Evolutionary conservation across 345 rosid genomes (phyloP).

Genomic region (Raphanus sativus): DNA sequence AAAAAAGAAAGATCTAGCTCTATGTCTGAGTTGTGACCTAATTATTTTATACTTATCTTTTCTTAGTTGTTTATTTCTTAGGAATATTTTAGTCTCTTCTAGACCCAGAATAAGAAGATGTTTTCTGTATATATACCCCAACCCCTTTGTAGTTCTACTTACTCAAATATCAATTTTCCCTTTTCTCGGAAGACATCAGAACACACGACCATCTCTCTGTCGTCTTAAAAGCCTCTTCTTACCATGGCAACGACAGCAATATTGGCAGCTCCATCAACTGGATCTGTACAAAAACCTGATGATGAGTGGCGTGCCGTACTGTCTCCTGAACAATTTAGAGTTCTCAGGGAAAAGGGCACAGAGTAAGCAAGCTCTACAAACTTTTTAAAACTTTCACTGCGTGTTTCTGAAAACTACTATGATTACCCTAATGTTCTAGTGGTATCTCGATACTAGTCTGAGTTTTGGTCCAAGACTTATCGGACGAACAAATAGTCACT

Average conservation of each 20-base stretch:
- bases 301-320: slow-evolving; percentile 84
- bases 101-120: not conserved
- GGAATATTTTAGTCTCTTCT: not conserved
- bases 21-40: not conserved
- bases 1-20: not conserved
- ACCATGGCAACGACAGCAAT: not conserved
- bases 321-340: slow-evolving; percentile 76
- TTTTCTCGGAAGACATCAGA: not conserved
- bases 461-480: not conserved
- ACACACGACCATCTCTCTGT: not conserved
- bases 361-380: slow-evolving; percentile 48
- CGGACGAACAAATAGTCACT: not conserved
- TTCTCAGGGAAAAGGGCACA: slow-evolving; percentile 75
- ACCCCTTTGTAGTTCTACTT: not conserved
- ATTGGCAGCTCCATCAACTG: slow-evolving; percentile 38
- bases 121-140: not conserved
- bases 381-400: not conserved
- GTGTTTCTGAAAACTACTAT: not conserved
- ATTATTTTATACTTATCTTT: not conserved
- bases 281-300: slow-evolving; percentile 56
- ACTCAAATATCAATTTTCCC: not conserved
- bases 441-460: not conserved
- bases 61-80: not conserved
- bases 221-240: not conserved
- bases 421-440: not conserved